Percentiles rank a stretch among this genome's conserved stretches.
Conservation (phyloP, 352 stramenopile species). For the Phytophthora sp. region DNA sequence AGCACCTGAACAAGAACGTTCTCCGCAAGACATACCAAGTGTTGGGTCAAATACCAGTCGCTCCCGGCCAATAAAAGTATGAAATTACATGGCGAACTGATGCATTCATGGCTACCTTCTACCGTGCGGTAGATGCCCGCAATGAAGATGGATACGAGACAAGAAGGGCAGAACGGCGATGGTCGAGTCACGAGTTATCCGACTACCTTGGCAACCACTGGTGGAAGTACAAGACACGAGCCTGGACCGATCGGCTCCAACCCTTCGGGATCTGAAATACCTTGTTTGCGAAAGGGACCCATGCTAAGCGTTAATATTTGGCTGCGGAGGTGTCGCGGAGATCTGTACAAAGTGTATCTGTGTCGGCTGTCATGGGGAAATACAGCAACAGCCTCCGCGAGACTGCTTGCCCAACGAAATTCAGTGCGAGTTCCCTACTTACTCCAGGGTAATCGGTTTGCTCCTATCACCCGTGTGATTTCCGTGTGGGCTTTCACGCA, state of each 20-base stretch:
- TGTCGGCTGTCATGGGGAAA: not conserved
- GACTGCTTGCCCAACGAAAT: not conserved
- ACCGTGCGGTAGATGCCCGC: not conserved
- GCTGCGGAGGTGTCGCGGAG: not conserved
- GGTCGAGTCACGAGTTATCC: not conserved
- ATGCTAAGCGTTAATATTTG: not conserved
- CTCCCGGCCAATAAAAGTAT: not conserved
- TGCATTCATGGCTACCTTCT: not conserved
- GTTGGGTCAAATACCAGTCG: not conserved
- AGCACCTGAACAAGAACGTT: constrained; percentile 32
- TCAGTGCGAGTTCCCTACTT: not conserved
- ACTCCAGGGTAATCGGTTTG: not conserved
- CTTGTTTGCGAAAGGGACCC: not conserved
- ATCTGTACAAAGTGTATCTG: not conserved
- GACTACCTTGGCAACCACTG: not conserved
- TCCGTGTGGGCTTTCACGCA: not conserved
- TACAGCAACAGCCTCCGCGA: not conserved
- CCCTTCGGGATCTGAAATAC: not conserved
- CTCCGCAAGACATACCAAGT: not conserved
- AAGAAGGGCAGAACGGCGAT: not conserved
- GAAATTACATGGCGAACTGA: not conserved
- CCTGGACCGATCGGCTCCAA: not conserved
- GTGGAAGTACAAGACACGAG: not conserved
- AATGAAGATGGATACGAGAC: not conserved
- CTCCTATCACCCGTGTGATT: not conserved